Conservation (phyloP, 805 yeast genomes). For the Saturnispora halmiae region DNA sequence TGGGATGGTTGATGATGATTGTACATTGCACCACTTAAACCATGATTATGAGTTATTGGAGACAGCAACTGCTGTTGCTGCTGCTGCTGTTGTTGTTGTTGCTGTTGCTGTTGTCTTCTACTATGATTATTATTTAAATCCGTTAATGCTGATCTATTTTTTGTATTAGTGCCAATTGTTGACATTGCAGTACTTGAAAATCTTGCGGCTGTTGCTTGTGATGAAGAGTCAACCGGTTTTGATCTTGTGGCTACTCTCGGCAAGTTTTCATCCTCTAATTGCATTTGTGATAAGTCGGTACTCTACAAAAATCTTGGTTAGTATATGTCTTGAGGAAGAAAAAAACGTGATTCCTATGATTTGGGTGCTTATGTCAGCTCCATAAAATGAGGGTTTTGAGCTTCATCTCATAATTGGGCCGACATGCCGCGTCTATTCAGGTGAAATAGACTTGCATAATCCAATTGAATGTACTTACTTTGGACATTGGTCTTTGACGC, state of each 20-base stretch:
- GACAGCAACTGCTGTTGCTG: constrained; percentile 1
- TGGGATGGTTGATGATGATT: constrained; percentile 31
- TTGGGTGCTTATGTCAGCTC: no score
- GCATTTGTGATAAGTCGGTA: constrained; percentile 23
- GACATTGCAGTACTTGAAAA: constrained; percentile 15
- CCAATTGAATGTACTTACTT: neutral
- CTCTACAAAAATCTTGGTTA: constrained; percentile 3
- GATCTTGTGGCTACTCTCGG: constrained; percentile 16
- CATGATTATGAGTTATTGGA: constrained; percentile 9
- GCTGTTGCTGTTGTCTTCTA: constrained; percentile 1
- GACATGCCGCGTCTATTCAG: no score
- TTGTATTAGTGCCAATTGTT: constrained; percentile 7
- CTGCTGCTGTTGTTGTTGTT: constrained; percentile 2
- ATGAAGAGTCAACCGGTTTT: constrained; percentile 4
- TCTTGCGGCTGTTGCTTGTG: constrained; percentile 10
- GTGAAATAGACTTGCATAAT: neutral
- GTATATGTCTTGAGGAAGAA: neutral
- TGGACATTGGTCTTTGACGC: neutral
- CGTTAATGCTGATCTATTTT: constrained; percentile 23
- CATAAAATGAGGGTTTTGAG: no score
- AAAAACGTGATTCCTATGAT: neutral
- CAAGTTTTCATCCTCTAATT: constrained; percentile 26
- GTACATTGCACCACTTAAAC: constrained; percentile 5
- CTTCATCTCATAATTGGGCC: no score
- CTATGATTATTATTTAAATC: constrained; percentile 21